Conservation (phyloP, 164 flowering plant genomes). For the Echeveria elegans region DNA sequence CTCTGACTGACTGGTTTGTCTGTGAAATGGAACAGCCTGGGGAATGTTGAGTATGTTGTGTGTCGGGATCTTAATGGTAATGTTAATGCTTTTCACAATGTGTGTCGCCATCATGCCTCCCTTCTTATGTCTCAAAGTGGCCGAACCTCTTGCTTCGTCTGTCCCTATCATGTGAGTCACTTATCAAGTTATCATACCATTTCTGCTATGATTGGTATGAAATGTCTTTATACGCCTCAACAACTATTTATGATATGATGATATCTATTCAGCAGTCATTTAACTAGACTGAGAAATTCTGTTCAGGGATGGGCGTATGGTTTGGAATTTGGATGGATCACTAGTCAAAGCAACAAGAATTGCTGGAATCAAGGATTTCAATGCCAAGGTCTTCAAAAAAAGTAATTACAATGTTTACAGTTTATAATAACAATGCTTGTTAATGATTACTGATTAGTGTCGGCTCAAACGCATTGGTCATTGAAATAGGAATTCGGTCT, state of each 20-base stretch:
- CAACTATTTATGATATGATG: too few species aligned
- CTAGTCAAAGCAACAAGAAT: constrained; percentile 80
- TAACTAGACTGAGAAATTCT: too few species aligned
- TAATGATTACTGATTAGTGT: background rate
- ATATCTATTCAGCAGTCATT: background rate
- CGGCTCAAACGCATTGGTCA: constrained; percentile 4
- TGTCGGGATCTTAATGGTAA: constrained; percentile 66
- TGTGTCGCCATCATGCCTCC: constrained; percentile 94
- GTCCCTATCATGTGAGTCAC: constrained; percentile 89
- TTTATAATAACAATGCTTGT: constrained; percentile 8
- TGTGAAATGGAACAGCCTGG: constrained; percentile 47
- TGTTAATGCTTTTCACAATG: constrained; percentile 83
- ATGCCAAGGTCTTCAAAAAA: constrained; percentile 36
- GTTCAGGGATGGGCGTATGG: constrained; percentile 94
- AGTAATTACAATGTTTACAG: background rate
- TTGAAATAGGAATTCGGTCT: constrained; percentile 74
- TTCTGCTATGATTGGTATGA: background rate
- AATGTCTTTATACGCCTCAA: background rate
- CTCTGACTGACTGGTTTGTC: constrained; percentile 9
- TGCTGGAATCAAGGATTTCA: constrained; percentile 55
- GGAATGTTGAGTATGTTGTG: constrained; percentile 66
- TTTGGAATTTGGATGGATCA: constrained; percentile 62
- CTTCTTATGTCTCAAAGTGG: constrained; percentile 73
- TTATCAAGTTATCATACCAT: background rate
- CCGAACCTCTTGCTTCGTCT: constrained; percentile 69